phyloP scores from a whole-genome alignment of 345 rosid species.

The Punica granatum region DNA sequence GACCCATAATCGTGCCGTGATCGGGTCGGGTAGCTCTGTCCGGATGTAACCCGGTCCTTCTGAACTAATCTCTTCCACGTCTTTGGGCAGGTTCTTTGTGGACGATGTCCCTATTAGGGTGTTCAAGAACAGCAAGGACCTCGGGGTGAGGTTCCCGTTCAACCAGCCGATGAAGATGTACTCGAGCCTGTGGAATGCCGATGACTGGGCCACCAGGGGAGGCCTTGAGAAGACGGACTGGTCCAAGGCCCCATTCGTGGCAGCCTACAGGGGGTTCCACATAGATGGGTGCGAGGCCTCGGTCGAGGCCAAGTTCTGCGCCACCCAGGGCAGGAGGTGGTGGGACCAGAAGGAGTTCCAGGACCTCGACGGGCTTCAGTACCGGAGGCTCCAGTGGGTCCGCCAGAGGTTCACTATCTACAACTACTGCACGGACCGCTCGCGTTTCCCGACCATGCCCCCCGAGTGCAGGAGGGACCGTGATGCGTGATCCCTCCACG shows the following conservation, averaged over 20 bases:
- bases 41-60: no score
- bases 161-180: conserved; percentile 85
- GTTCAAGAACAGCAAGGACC: conserved; percentile 74
- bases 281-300: conserved; percentile 37
- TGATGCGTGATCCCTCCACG: conserved; percentile 19
- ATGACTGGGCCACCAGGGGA: conserved; percentile 91
- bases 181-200: conserved; percentile 82
- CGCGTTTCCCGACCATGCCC: conserved; percentile 20
- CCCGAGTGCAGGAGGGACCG: conserved; percentile 45
- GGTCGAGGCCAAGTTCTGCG: conserved; percentile 52
- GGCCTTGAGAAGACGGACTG: conserved; percentile 85
- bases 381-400: conserved; percentile 31
- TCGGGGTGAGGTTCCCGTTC: conserved; percentile 66
- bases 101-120: conserved; percentile 70
- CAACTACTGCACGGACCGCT: conserved; percentile 30
- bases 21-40: not conserved
- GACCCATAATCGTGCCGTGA: not conserved
- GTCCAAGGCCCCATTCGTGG: conserved; percentile 68
- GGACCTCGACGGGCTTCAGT: conserved; percentile 27
- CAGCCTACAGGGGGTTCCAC: conserved; percentile 34
- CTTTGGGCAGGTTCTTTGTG: conserved; percentile 48
- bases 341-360: conserved; percentile 41
- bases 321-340: conserved; percentile 43
- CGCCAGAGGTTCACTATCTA: conserved; percentile 28
- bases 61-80: no score